Evolutionary conservation across 2,329 filamentous ascomycete genomes (phyloP), one percentile per base, ranked within the genome.

Genomic region (Calonectria pseudoturangicola): DNA sequence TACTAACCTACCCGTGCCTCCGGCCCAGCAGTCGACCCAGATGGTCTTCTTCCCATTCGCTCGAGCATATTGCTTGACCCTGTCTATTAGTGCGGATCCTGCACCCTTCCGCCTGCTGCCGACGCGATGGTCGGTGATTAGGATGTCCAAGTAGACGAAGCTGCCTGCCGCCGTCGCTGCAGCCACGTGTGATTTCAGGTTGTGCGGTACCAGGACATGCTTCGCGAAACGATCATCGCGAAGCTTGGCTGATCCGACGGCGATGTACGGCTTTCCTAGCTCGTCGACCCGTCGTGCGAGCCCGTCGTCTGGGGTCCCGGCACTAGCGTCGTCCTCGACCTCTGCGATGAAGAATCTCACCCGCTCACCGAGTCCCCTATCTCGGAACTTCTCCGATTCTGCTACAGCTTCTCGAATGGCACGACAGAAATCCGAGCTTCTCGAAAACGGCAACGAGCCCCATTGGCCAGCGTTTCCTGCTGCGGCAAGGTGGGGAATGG

Each of bases 261-360:
- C 71, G 39, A 77, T 10, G 51, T 75, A 63, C 25, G 30, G 9
- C 16, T 54, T 77, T 45, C 73, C 76, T 28, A 65, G 48, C 25
- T 71, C 68, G 64, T 74, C 70, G 15, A 77, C 50, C n/a, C 75
- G 75, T 12, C 63, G 75, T 33, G 75, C 70, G 21, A 79, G 51
- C 30, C 50, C 64, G 51, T 73, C 51, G 10, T 64, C 36, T 41
- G 25, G 43, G 68, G 28, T 71, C 56, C 47, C 62, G 64, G 66
- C 47, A 51, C 43, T 66, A 62, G 47, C 48, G 51, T 69, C 25
- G 25, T 48, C 63, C 5, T 77, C 73, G 66, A 73, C 74, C 60
- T 83, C 80, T n/a, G 80, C 79, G 36, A 82, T 72, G 48, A 82
- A 82, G 13, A 75, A 72, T 56, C 77, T 74, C 25, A 82, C 51